Base-by-base conservation (phyloP, 306 rosid species). In the Vigna reflexopilosa region DNA sequence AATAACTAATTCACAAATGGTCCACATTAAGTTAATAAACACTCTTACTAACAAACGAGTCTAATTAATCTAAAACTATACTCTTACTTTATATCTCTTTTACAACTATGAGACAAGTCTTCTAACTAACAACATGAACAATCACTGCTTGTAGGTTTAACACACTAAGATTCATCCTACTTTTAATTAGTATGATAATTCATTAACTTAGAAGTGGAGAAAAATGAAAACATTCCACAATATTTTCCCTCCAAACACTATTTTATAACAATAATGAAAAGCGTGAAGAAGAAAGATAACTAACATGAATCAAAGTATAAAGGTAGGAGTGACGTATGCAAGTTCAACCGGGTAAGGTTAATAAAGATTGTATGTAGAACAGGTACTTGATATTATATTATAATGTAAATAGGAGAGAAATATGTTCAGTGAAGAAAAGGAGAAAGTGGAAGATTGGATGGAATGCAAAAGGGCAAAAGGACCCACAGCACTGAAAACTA, bases 401-500 rank as follows among this genome's bases (percentile, higher is more conserved):
- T 32, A 9, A 32, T 62, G 42, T 62, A 5, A 32, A 62, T 15
- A 15, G 0, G 45, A 16, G 16, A 30, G 34, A 7, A 32, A 32
- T 7, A 62, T 14, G 14, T 61, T 13, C 0, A 14, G 66, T 0
- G 9, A 28, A 59, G 32, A 59, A 17, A 59, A 30, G 6, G 19
- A 6, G 45, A 3, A 61, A 61, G 32, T 15, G 67, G 67, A 30
- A 58, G 62, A 22, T 22, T 22, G 22, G 32, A 22, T 56, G 62
- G 62, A 56, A 56, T 56, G 62, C 62, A 56, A 26, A 61, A 61
- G n/a, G 44, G 67, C 4, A 3, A 14, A 3, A 4, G 62, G 75
- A 49, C 47, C 75, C 75, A 49, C 61, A 8, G 10, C 47, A 70
- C 57, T n/a, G 57, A 47, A 47, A 45, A 59, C 26, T 55, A 20